Evolutionary conservation across 2,329 filamentous ascomycete genomes (phyloP).

Genomic region (Neofusicoccum kwambonambiense): DNA sequence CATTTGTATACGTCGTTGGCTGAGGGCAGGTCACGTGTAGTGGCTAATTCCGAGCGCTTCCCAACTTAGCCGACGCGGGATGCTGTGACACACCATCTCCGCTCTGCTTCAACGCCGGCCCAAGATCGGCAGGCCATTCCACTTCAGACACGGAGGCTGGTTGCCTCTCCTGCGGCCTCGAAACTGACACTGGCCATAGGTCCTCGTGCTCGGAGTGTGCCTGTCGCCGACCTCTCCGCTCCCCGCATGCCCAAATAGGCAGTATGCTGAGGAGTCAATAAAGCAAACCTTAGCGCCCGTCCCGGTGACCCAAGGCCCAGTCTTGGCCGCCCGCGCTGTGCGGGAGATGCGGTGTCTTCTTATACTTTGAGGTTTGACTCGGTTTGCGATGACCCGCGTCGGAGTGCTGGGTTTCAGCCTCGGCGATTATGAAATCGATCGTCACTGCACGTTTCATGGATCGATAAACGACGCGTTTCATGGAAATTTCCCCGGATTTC

Average conservation of each 20-base stretch:
- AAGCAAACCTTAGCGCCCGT: neutral
- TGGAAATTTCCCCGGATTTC: slow-evolving; percentile 8
- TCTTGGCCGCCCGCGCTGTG: neutral
- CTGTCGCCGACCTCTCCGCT: neutral
- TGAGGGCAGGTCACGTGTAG: neutral
- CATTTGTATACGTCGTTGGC: neutral
- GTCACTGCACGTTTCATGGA: neutral
- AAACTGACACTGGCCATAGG: neutral
- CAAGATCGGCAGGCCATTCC: neutral
- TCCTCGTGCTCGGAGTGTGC: neutral
- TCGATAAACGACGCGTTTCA: neutral
- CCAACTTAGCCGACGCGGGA: neutral
- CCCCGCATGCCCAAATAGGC: neutral
- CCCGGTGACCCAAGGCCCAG: neutral
- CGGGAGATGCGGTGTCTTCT: no score
- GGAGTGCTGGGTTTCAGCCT: neutral
- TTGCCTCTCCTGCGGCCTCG: neutral
- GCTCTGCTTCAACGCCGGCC: neutral
- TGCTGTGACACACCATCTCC: neutral
- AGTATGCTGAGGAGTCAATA: neutral
- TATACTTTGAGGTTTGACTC: neutral
- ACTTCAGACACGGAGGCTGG: slow-evolving; percentile 1
- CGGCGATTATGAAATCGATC: neutral
- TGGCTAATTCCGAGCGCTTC: no score
- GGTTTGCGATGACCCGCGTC: neutral